Evolutionary conservation across 495 filamentous ascomycete species (phyloP).

Genomic region (Parathielavia appendiculata): DNA sequence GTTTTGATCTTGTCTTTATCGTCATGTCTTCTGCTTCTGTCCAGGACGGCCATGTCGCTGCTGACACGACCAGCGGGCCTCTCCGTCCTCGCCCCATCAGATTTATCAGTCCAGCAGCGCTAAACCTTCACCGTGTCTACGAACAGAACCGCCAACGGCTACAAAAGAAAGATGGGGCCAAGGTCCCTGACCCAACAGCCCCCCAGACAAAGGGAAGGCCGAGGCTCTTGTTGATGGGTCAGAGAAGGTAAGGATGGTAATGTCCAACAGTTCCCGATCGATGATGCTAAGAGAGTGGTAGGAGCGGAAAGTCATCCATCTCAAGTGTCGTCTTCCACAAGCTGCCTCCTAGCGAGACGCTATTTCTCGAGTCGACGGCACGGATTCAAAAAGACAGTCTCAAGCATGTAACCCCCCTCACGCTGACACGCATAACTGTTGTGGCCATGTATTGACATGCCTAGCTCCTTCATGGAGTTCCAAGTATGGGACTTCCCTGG

Average conservation of each 20-base stretch:
- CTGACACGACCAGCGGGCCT: constrained; percentile 23
- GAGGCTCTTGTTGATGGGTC: constrained; percentile 87
- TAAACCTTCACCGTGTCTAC: constrained; percentile 52
- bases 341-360: constrained; percentile 86
- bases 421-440: not conserved
- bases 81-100: constrained; percentile 22
- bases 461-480: constrained; percentile 96
- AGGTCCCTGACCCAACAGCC: constrained; percentile 37
- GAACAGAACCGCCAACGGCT: constrained; percentile 51
- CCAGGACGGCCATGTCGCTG: constrained; percentile 12
- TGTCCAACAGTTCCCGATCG: not conserved
- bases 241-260: constrained; percentile 64
- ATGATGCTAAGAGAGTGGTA: constrained; percentile 37
- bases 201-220: constrained; percentile 61
- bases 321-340: constrained; percentile 98
- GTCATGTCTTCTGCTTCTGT: constrained; percentile 33
- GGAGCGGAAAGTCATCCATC: constrained; percentile 96
- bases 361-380: constrained; percentile 91
- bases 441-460: constrained; percentile 16
- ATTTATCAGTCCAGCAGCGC: constrained; percentile 44
- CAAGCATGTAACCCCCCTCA: constrained; percentile 52
- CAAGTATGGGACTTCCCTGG: constrained; percentile 97
- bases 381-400: constrained; percentile 88
- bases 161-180: constrained; percentile 39
- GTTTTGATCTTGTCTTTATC: not conserved